These are phyloP conservation scores for Mastigamoeba balamuthi DNA, from an alignment of 78 protist species.

Conservation along the genomic window DNA sequence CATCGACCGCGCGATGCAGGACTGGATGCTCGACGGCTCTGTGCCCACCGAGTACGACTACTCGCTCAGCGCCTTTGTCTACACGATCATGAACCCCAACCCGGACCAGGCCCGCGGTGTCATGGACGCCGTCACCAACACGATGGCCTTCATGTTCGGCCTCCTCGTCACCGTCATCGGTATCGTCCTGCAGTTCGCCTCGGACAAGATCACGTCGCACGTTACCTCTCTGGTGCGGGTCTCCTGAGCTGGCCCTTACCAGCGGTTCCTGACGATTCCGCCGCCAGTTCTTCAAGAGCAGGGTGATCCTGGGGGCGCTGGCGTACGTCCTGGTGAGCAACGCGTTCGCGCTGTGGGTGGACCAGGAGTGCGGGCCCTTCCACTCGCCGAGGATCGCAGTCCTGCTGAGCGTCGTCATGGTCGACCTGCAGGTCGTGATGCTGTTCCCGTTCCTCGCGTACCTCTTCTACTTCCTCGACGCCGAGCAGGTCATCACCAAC, in stretches of 20 bases:
- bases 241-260: too few relatives aligned
- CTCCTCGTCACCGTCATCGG: conserved; percentile 1
- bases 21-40: too few relatives aligned
- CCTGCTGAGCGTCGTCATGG: not conserved
- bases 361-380: not conserved
- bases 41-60: not conserved
- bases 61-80: not conserved
- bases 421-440: not conserved
- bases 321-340: not conserved
- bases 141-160: not conserved
- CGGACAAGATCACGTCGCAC: not conserved
- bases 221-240: not conserved
- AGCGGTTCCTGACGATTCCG: not conserved
- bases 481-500: conserved; percentile 1
- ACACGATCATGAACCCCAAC: not conserved
- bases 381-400: not conserved
- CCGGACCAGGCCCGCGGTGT: not conserved
- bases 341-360: not conserved
- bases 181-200: conserved; percentile 1
- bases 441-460: conserved; percentile 1
- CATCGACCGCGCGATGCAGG: too few relatives aligned
- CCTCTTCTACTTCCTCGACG: not conserved
- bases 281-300: not conserved
- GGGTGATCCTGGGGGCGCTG: not conserved
- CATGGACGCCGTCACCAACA: not conserved